Percentiles rank a stretch among this genome's conserved stretches.
Conservation (phyloP, 306 rosid species). For the Malus sieversii region DNA sequence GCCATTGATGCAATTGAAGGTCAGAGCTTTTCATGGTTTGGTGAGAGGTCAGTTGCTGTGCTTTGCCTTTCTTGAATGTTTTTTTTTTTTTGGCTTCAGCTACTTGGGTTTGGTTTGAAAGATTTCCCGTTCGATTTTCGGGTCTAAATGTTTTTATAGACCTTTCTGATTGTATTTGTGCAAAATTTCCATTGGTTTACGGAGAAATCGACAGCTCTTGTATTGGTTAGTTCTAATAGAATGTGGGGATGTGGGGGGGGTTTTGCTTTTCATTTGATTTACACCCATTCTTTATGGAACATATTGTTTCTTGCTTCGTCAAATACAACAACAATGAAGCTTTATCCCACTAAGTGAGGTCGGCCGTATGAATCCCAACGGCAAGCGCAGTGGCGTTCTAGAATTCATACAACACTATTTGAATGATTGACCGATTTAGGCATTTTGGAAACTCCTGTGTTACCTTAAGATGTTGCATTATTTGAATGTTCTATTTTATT, state of each 20-base stretch:
- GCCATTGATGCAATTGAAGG: slow-evolving; percentile 31
- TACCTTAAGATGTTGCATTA: not conserved
- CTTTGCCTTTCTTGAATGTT: not conserved
- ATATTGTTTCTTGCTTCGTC: not conserved
- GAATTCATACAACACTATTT: too few relatives aligned
- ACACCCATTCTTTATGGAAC: too few relatives aligned
- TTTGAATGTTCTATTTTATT: not conserved
- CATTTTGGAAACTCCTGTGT: not conserved
- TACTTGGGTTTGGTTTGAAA: not conserved
- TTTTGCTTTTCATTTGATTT: not conserved
- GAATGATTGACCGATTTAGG: not conserved
- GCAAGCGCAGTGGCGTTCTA: too few relatives aligned
- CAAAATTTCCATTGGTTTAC: not conserved
- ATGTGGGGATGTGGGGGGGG: not conserved
- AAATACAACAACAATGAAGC: not conserved
- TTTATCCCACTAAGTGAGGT: too few relatives aligned
- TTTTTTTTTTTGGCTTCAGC: not conserved
- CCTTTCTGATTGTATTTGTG: not conserved
- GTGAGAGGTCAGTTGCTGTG: slow-evolving; percentile 39
- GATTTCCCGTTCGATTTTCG: not conserved
- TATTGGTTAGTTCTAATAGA: not conserved
- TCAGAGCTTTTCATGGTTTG: slow-evolving; percentile 25
- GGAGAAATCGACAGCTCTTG: not conserved
- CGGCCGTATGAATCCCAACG: rapidly evolving
- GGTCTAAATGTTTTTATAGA: not conserved